Evolutionary conservation across 176 grass and related monocot species (phyloP), one percentile per base, ranked within the genome.

Genomic region (Tillandsia fasciculata): DNA sequence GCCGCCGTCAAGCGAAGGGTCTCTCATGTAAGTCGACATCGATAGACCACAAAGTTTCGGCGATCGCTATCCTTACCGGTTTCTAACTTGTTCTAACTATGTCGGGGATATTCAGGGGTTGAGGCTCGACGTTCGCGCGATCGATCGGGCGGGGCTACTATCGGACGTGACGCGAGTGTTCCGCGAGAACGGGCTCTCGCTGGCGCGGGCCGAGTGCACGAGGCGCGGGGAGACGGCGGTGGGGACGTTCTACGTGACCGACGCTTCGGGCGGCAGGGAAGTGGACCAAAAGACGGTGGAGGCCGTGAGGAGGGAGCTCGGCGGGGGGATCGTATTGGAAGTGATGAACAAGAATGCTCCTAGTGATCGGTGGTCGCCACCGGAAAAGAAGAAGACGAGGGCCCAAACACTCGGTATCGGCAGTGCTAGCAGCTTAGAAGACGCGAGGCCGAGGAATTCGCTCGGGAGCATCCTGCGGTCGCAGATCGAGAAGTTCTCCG

Each of bases 1-100:
- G 82, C 89, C 22, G 89, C 89, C 8, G 89, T 92, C 17, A 79
- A 92, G 53, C 77, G 85, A 51, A 75, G 89, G 48, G 76, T 77
- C 8, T 80, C 82, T 8, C 72, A 85, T 79, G 87, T 89, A 15
- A 29, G 24, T 10, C 22, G 4, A 27, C 26, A 5, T 65, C 20
- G 15, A 10, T 13, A 11, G 6, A 17, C n/a, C 13, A 10, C 11
- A 17, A 57, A n/a, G 66, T 48, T 9, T 68, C 8, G 13, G n/a
- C 18, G 0, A 5, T 17, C 11, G 2, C 53, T 72, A 68, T 0
- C 77, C 66, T 66, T 42, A 50, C 11, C 72, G 49, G 23, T 49
- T 50, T 14, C 1, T 47, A 17, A 49, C 15, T 8, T 13, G 29
- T 4, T n/a, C 13, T 9, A 24, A 12, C 64, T 14, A 20, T 4